Evolutionary conservation across 441 rosid genomes (phyloP).

Genomic region (Dalechampia spathulata): DNA sequence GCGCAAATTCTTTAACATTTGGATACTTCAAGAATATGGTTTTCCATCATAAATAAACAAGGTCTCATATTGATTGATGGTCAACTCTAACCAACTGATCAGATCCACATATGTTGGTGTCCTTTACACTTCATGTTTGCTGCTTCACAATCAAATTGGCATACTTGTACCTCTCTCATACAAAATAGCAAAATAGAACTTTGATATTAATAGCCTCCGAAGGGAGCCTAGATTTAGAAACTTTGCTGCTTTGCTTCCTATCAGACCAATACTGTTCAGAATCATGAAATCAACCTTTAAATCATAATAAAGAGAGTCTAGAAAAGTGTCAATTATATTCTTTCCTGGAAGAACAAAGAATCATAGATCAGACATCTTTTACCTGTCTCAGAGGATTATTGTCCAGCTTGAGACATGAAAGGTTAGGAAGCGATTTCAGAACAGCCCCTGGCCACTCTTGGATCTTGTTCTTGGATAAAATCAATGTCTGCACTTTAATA

Average conservation of each 20-base stretch:
- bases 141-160: not conserved
- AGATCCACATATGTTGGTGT: not conserved
- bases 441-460: constrained; percentile 74
- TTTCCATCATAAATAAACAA: too few species aligned
- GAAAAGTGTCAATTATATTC: not conserved
- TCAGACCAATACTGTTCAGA: not conserved
- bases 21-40: too few species aligned
- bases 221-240: too few species aligned
- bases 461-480: constrained; percentile 75
- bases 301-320: not conserved
- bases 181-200: not conserved
- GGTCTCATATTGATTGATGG: not conserved
- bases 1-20: too few species aligned
- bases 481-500: constrained; percentile 47
- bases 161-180: not conserved
- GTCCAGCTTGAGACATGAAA: constrained; percentile 81
- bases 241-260: not conserved
- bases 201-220: too few species aligned
- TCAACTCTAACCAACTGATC: not conserved
- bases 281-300: not conserved
- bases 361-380: constrained; percentile 9
- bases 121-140: not conserved
- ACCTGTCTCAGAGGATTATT: constrained; percentile 72
- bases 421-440: constrained; percentile 58
- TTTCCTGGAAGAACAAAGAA: constrained; percentile 10